Evolutionary conservation across 2,329 filamentous ascomycete genomes (phyloP).

Genomic region (Diaporthe capsici): DNA sequence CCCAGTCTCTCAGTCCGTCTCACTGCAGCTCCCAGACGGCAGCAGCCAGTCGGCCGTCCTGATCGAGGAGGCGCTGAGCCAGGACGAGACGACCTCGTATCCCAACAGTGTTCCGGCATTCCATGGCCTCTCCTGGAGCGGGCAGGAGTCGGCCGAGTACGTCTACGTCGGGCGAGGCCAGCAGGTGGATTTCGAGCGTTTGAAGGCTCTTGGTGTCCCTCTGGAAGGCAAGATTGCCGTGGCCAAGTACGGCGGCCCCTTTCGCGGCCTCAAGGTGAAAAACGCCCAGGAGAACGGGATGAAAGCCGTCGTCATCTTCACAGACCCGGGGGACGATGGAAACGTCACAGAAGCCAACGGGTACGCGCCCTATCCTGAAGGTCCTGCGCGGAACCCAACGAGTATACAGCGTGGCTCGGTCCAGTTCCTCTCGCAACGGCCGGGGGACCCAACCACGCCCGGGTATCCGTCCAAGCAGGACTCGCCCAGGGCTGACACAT

Average conservation of each 20-base stretch:
- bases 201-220: conserved; percentile 80
- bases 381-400: conserved; percentile 88
- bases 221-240: conserved; percentile 89
- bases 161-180: conserved; percentile 95
- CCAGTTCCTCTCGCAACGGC: conserved; percentile 80
- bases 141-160: conserved; percentile 89
- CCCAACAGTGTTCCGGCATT: conserved; percentile 64
- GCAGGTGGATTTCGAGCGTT: conserved; percentile 86
- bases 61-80: conserved; percentile 3
- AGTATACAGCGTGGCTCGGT: conserved; percentile 92
- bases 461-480: conserved; percentile 95
- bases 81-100: conserved; percentile 24
- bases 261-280: conserved; percentile 93
- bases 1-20: conserved; percentile 65
- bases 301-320: conserved; percentile 87
- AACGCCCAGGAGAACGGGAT: conserved; percentile 92
- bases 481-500: conserved; percentile 79
- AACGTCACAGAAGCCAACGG: conserved; percentile 86
- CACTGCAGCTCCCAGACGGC: conserved; percentile 1
- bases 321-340: conserved; percentile 91
- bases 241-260: conserved; percentile 86
- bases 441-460: conserved; percentile 88
- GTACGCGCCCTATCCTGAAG: conserved; percentile 83
- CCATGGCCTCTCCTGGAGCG: conserved; percentile 93
- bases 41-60: conserved; percentile 15